A percentile compares a stretch with the other conserved stretches of the same genome.
Evolutionary conservation across 2,329 filamentous ascomycete genomes (phyloP).

Genomic region (Fusarium sp.): DNA sequence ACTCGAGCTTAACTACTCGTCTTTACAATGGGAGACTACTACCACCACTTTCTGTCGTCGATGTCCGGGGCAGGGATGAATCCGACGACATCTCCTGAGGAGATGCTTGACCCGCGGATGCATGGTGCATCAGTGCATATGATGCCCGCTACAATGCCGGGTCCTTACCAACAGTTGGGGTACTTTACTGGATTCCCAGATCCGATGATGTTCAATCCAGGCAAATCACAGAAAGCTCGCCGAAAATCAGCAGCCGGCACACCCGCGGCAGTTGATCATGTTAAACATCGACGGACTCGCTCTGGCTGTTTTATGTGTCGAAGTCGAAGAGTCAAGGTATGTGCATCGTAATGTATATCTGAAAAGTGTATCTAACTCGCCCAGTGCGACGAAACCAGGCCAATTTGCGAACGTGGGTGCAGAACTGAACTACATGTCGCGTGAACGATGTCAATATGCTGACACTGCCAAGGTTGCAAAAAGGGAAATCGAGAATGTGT

Average conservation of each 20-base stretch:
- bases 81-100: slow-evolving; percentile 53
- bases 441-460: slow-evolving; percentile 7
- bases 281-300: slow-evolving; percentile 92
- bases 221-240: slow-evolving; percentile 61
- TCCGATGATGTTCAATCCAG: slow-evolving; percentile 59
- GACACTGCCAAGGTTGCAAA: slow-evolving; percentile 74
- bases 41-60: slow-evolving; percentile 65
- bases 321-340: slow-evolving; percentile 83
- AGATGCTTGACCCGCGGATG: slow-evolving; percentile 53
- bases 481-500: slow-evolving; percentile 92
- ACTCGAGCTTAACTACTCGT: slow-evolving; percentile 12
- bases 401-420: slow-evolving; percentile 80
- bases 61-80: slow-evolving; percentile 59
- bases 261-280: slow-evolving; percentile 68
- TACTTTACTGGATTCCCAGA: slow-evolving; percentile 64
- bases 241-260: slow-evolving; percentile 59
- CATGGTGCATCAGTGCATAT: slow-evolving; percentile 48
- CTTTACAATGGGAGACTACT: slow-evolving; percentile 64
- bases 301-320: slow-evolving; percentile 95
- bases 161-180: slow-evolving; percentile 59
- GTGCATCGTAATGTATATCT: slow-evolving; percentile 2
- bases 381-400: slow-evolving; percentile 90
- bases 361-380: slow-evolving; percentile 24
- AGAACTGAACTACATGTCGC: background rate
- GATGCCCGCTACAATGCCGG: slow-evolving; percentile 51